Base-by-base conservation (phyloP, 768 basidiomycete genomes). In the Hypholoma fasciculare region DNA sequence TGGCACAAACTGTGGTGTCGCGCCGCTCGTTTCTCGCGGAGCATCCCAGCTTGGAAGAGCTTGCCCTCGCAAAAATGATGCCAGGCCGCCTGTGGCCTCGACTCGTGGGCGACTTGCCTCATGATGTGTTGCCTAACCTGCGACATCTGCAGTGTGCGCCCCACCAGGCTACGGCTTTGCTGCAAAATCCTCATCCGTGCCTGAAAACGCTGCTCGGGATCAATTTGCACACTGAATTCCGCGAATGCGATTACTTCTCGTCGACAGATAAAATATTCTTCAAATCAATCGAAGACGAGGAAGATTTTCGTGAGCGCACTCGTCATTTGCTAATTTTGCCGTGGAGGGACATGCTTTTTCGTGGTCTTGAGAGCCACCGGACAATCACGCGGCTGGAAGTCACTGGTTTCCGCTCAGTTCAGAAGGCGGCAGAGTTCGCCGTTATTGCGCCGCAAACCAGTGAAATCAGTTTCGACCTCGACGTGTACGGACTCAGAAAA, bases 21-120 rank as follows among this genome's bases (percentile, higher is more conserved):
- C 43, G 3, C 30, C 49, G n/a, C 55, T 61, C 17, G 26, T 61
- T 61, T 36, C 55, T 61, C 4, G 17, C 34, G 1, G 30, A 46
- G n/a, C 54, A 56, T 49, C 36, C 43, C 50, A 48, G 17, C 13
- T 11, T 61, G 14, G 55, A 57, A 26, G 34, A 57, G 13, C 55
- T 61, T 1, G 4, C 30, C 13, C 55, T 52, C 19, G 42, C 60
- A 7, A 14, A 52, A 23, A 57, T 57, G 60, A 61, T 57, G 60
- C 60, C 60, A 16, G 51, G 55, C 1, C 49, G 47, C 16, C 36
- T 56, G 4, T 61, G 60, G 55, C 40, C 60, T 13, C 38, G 39
- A n/a, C 34, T 58, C 3, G 56, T 30, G 34, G 16, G 11, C 26
- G 14, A 43, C n/a, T 48, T 48, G 26, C 57, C 57, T 16, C 26